phyloP scores from a whole-genome alignment of 2,329 filamentous ascomycete genomes.

The Calonectria fujianensis region DNA sequence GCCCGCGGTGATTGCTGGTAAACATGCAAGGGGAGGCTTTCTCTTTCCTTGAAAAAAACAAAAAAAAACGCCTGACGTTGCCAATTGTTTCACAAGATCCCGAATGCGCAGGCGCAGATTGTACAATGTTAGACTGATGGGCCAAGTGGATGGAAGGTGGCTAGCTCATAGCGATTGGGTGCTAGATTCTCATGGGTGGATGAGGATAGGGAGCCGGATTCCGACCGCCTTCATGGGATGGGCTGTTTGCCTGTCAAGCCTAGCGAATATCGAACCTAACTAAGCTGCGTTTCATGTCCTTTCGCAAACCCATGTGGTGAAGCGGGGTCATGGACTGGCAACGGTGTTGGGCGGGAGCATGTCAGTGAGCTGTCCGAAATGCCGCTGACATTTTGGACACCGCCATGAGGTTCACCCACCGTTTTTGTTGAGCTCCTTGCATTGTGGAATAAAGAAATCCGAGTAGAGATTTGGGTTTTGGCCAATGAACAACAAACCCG shows the following conservation, averaged over 20 bases:
- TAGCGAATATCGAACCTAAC: background rate
- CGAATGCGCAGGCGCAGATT: constrained; percentile 16
- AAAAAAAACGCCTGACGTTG: background rate
- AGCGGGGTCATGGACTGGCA: constrained; percentile 10
- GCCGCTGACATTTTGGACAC: constrained; percentile 34
- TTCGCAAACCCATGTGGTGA: background rate
- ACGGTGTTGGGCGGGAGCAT: background rate
- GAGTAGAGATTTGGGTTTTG: constrained; percentile 25
- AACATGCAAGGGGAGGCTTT: background rate
- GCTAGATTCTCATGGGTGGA: background rate
- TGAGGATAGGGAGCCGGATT: background rate
- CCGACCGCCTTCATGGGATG: background rate
- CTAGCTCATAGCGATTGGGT: background rate
- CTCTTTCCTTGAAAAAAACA: background rate
- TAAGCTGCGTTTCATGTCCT: constrained; percentile 2
- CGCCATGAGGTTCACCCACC: constrained; percentile 22
- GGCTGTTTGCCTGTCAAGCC: background rate
- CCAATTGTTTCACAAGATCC: background rate
- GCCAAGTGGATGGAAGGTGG: background rate
- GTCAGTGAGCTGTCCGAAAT: background rate
- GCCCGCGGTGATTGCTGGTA: too few species aligned
- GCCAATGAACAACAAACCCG: constrained; percentile 25
- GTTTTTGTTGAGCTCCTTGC: constrained; percentile 39
- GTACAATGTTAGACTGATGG: background rate
- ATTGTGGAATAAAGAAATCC: constrained; percentile 32